Evolutionary conservation across 768 basidiomycete genomes (phyloP).

Genomic region (Dioszegia crocea): DNA sequence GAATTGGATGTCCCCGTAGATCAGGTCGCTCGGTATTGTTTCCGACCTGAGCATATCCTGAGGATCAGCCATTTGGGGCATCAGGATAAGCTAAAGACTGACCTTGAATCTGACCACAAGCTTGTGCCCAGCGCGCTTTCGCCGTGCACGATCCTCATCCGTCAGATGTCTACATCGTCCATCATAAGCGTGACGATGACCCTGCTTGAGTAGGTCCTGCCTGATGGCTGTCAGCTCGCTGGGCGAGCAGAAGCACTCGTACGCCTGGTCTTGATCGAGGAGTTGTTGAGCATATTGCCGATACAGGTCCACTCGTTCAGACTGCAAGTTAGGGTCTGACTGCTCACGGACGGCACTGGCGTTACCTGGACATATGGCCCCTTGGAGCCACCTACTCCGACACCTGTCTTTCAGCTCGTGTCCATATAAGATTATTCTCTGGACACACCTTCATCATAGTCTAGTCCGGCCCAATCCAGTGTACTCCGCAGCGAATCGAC

Average conservation of each 20-base stretch:
- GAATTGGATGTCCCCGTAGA: constrained; percentile 62
- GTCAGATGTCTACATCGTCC: constrained; percentile 79
- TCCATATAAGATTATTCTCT: neutral
- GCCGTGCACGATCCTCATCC: constrained; percentile 75
- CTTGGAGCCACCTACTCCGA: constrained; percentile 67
- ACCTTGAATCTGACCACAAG: constrained; percentile 86
- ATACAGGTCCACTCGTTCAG: constrained; percentile 83
- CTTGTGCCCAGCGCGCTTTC: constrained; percentile 69
- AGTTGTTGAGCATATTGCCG: constrained; percentile 66
- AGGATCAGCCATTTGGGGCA: neutral
- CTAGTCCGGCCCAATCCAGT: constrained; percentile 83
- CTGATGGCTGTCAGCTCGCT: constrained; percentile 66
- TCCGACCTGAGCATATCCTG: neutral
- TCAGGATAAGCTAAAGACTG: neutral
- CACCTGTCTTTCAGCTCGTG: constrained; percentile 56
- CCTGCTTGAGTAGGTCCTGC: constrained; percentile 67
- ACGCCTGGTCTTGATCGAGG: constrained; percentile 76
- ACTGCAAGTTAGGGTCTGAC: constrained; percentile 55
- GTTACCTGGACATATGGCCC: constrained; percentile 82
- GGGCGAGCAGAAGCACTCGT: constrained; percentile 87
- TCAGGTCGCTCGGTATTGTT: constrained; percentile 58
- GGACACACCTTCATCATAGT: constrained; percentile 77
- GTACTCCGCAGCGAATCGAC: constrained; percentile 73
- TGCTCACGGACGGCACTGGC: neutral
- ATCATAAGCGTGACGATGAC: constrained; percentile 77